A percentile compares a stretch with the other conserved stretches of the same genome.
Conservation (phyloP, 805 yeast genomes). For the Nematodospora valgi region DNA sequence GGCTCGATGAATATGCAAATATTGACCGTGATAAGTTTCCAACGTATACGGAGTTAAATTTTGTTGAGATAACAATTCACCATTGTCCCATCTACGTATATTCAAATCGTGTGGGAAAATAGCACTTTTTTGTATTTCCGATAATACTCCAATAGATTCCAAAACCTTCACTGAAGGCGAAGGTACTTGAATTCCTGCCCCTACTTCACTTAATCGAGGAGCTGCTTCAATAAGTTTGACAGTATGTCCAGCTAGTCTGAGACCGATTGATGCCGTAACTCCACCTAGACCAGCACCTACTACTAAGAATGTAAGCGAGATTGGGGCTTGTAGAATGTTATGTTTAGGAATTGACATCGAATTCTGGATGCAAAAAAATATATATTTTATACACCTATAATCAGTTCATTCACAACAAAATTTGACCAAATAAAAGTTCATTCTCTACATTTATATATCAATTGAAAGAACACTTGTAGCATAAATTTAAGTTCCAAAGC, state of each 20-base stretch:
- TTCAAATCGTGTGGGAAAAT: constrained; percentile 14
- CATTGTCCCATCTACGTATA: constrained; percentile 16
- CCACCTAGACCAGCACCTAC: constrained; percentile 33
- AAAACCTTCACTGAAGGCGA: constrained; percentile 24
- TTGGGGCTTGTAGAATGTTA: constrained; percentile 9
- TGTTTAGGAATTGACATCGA: constrained; percentile 6
- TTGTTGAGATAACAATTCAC: constrained; percentile 16
- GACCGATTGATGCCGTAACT: constrained; percentile 23
- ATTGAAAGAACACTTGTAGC: no score
- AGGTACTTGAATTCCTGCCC: constrained; percentile 32
- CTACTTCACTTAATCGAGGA: constrained; percentile 24
- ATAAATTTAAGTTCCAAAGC: no score
- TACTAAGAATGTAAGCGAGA: constrained; percentile 14
- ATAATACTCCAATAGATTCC: constrained; percentile 16
- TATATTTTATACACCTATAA: no score
- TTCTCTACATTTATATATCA: no score
- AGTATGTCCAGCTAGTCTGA: constrained; percentile 19
- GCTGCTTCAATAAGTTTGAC: constrained; percentile 25
- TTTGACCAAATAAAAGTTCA: no score
- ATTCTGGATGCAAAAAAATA: neutral
- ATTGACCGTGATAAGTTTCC: constrained; percentile 16
- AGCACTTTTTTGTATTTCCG: constrained; percentile 11
- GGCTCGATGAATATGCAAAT: constrained; percentile 24
- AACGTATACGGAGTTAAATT: constrained; percentile 15
- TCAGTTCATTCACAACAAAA: no score